Percentiles rank a stretch among this genome's conserved stretches.
Conservation (phyloP, 306 rosid species). For the Rubus idaeus region DNA sequence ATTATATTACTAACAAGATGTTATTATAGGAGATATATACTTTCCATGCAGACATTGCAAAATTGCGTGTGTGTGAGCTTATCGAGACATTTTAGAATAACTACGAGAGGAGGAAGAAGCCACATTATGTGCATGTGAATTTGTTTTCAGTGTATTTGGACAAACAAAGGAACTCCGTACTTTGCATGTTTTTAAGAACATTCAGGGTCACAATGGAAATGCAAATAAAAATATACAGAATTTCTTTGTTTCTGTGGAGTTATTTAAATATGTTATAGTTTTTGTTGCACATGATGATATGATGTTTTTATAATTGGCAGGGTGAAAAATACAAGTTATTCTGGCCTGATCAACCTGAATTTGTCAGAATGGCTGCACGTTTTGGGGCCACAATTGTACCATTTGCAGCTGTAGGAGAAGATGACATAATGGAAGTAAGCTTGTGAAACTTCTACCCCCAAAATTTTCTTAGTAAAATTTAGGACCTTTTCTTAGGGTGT, state of each 20-base stretch:
- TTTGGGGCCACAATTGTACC: slow-evolving; percentile 96
- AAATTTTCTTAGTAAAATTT: not conserved
- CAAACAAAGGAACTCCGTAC: not conserved
- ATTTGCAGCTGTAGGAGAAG: slow-evolving; percentile 94
- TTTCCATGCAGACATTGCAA: not conserved
- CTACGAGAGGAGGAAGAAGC: not conserved
- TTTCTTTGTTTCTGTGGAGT: not conserved
- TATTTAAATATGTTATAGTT: not conserved
- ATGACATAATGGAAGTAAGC: slow-evolving; percentile 73
- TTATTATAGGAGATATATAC: too few species aligned
- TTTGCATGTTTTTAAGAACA: not conserved
- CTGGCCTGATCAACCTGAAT: slow-evolving; percentile 89
- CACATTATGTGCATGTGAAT: not conserved
- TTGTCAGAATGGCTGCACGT: slow-evolving; percentile 94
- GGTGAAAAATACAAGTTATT: slow-evolving; percentile 82
- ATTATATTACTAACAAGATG: too few species aligned
- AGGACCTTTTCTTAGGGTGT: not conserved
- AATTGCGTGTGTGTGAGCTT: not conserved
- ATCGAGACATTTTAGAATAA: too few species aligned
- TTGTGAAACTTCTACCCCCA: slow-evolving; percentile 17
- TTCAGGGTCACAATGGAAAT: not conserved
- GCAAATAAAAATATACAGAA: not conserved
- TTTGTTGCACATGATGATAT: slow-evolving; percentile 14
- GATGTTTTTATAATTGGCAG: slow-evolving; percentile 42
- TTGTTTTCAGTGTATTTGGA: not conserved